Conservation (phyloP, 2,329 filamentous ascomycete genomes). For the Sarocladium strictum region DNA sequence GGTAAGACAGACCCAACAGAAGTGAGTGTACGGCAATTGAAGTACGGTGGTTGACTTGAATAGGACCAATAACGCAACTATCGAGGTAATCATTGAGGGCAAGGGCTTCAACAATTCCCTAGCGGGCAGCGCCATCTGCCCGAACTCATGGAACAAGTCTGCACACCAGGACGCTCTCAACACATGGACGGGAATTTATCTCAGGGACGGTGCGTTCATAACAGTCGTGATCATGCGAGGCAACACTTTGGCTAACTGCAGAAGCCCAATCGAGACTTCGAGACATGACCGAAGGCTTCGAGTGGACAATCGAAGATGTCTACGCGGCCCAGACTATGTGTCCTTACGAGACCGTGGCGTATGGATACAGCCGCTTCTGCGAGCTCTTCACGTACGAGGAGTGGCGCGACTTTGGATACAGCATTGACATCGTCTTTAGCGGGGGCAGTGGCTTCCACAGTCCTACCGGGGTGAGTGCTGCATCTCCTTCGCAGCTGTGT, state of each 20-base stretch:
- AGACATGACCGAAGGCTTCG: constrained; percentile 46
- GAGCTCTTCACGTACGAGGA: constrained; percentile 69
- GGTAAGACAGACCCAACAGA: constrained; percentile 29
- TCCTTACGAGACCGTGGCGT: constrained; percentile 71
- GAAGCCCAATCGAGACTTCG: constrained; percentile 54
- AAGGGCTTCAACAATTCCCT: constrained; percentile 63
- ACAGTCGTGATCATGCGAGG: too few relatives aligned
- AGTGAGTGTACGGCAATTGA: background rate
- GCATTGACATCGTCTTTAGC: constrained; percentile 60
- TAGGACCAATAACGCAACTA: constrained; percentile 61
- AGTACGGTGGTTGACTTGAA: background rate
- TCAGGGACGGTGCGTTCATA: constrained; percentile 46
- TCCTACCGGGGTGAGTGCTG: constrained; percentile 48
- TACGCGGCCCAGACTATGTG: constrained; percentile 68
- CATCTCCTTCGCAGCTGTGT: background rate
- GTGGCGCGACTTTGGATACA: constrained; percentile 68
- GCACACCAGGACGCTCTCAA: constrained; percentile 47
- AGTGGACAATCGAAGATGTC: constrained; percentile 59
- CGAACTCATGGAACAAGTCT: constrained; percentile 48
- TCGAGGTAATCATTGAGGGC: constrained; percentile 66
- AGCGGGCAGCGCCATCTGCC: constrained; percentile 61
- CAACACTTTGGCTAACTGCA: constrained; percentile 3
- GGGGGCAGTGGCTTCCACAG: constrained; percentile 57
- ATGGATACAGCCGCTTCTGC: constrained; percentile 70
- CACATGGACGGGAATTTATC: constrained; percentile 59